These are phyloP conservation scores for Ogataea corticis DNA, from an alignment of 805 yeast species.

Conservation along the genomic window DNA sequence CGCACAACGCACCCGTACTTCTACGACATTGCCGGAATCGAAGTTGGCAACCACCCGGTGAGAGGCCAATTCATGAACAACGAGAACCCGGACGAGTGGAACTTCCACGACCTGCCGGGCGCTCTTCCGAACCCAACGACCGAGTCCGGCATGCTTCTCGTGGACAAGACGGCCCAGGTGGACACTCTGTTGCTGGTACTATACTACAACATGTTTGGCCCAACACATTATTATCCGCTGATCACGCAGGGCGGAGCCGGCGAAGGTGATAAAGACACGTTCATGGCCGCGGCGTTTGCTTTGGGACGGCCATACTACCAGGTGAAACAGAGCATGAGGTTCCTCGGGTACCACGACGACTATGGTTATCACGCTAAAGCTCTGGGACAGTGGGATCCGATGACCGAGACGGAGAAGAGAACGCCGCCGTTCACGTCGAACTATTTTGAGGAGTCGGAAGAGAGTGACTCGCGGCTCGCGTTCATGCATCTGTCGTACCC, in stretches of 20 bases:
- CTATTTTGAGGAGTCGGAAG: conserved; percentile 34
- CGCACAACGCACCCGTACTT: conserved; percentile 63
- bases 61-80: conserved; percentile 33
- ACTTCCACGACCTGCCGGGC: conserved; percentile 62
- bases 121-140: conserved; percentile 66
- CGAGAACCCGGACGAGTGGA: conserved; percentile 32
- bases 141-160: conserved; percentile 68
- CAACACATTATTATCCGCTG: conserved; percentile 62
- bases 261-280: conserved; percentile 80
- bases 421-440: conserved; percentile 4
- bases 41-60: conserved; percentile 38
- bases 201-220: conserved; percentile 67
- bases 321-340: conserved; percentile 51
- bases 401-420: conserved; percentile 34
- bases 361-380: conserved; percentile 41
- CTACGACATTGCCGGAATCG: conserved; percentile 52
- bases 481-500: conserved; percentile 67
- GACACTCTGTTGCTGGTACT: conserved; percentile 55
- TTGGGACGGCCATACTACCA: conserved; percentile 38
- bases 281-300: conserved; percentile 64
- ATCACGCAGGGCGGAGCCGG: conserved; percentile 74
- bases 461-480: conserved; percentile 29
- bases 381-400: conserved; percentile 44
- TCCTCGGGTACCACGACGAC: conserved; percentile 48
- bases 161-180: conserved; percentile 57